A percentile compares a stretch with the other conserved stretches of the same genome.
These are phyloP conservation scores for Spathaspora girioi DNA, from an alignment of 805 yeast species.

Conservation along the genomic window DNA sequence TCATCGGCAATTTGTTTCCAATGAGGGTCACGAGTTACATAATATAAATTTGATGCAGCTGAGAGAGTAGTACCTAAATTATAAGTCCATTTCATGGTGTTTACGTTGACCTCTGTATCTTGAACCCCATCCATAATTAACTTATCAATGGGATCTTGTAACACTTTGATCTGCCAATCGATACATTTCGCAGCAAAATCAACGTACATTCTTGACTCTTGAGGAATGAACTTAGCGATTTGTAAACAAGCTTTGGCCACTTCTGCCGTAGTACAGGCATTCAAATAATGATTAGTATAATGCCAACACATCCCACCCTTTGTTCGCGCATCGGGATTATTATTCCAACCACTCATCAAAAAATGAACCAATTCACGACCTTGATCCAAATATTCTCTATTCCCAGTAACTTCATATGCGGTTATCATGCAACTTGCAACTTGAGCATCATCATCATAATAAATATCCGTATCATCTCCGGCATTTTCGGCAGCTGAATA, in stretches of 20 bases:
- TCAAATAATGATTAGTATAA: conserved; percentile 52
- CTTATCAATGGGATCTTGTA: conserved; percentile 53
- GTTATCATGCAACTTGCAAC: conserved; percentile 61
- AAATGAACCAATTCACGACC: conserved; percentile 59
- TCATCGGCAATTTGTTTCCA: conserved; percentile 46
- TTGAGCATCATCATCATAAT: conserved; percentile 76
- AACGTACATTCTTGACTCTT: conserved; percentile 43
- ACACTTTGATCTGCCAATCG: conserved; percentile 51
- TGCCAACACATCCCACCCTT: conserved; percentile 73
- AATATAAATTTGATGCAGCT: conserved; percentile 48
- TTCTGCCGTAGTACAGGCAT: conserved; percentile 67
- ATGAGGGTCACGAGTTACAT: conserved; percentile 45
- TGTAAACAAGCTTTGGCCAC: conserved; percentile 60
- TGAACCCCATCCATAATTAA: conserved; percentile 61
- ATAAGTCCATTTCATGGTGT: conserved; percentile 60
- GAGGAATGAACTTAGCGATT: conserved; percentile 50
- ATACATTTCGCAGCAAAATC: conserved; percentile 58
- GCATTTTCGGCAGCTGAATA: conserved; percentile 63
- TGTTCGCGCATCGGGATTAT: conserved; percentile 35
- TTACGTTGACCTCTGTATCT: conserved; percentile 38
- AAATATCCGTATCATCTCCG: conserved; percentile 59
- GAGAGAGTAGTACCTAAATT: conserved; percentile 65
- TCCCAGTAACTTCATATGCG: conserved; percentile 65
- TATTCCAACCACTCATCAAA: conserved; percentile 62
- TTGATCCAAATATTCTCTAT: conserved; percentile 47